phyloP scores from a whole-genome alignment of 352 stramenopile species.

The Phytophthora boehmeriae region DNA sequence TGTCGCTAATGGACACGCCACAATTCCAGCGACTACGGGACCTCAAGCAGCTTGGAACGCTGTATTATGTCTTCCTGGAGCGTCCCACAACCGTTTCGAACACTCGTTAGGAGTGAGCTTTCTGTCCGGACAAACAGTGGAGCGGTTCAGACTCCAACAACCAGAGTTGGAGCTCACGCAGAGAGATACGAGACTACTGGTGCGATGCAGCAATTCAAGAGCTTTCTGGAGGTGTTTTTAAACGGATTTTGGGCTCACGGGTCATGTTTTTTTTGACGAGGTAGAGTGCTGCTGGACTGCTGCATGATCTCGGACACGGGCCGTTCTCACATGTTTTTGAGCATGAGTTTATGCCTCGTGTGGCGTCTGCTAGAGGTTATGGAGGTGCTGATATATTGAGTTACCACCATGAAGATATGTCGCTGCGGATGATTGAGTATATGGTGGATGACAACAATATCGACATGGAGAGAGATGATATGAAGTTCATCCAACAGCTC shows the following conservation, averaged over 20 bases:
- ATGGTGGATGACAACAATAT: slow-evolving; percentile 86
- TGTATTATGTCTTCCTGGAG: slow-evolving; percentile 88
- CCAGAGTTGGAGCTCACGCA: slow-evolving; percentile 89
- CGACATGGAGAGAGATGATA: slow-evolving; percentile 65
- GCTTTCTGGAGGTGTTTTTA: not conserved
- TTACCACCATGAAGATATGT: slow-evolving; percentile 89
- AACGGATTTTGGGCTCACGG: not conserved
- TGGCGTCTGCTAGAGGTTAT: slow-evolving; percentile 40
- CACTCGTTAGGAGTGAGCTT: slow-evolving; percentile 96
- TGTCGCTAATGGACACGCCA: slow-evolving; percentile 91
- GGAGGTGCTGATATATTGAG: slow-evolving; percentile 16
- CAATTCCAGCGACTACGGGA: slow-evolving; percentile 95
- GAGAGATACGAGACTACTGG: slow-evolving; percentile 77
- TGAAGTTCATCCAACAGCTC: slow-evolving; percentile 81
- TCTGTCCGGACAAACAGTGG: slow-evolving; percentile 89
- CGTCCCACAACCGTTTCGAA: slow-evolving; percentile 95
- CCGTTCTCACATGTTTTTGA: slow-evolving; percentile 97
- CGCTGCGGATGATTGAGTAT: slow-evolving; percentile 77
- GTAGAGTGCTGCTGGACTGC: slow-evolving; percentile 76
- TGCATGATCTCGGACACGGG: slow-evolving; percentile 93
- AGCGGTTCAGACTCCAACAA: slow-evolving; percentile 86
- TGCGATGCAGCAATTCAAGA: slow-evolving; percentile 14
- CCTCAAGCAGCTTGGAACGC: slow-evolving; percentile 94
- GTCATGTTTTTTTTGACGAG: not conserved
- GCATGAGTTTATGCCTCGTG: slow-evolving; percentile 84